Conservation (phyloP, 176 grass and related monocot species). For the Juncus effusus region DNA sequence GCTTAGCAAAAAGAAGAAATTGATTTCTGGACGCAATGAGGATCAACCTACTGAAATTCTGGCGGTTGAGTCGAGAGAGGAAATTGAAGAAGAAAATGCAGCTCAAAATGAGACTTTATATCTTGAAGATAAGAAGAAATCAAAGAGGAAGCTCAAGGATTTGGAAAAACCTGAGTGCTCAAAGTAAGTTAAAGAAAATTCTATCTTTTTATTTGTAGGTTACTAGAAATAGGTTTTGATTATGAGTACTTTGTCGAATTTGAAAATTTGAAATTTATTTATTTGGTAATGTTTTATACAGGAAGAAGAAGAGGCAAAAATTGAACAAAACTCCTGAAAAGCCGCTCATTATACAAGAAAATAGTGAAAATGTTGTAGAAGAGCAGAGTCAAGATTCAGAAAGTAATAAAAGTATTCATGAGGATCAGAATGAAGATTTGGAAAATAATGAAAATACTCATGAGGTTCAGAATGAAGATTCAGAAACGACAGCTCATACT, state of each 20-base stretch:
- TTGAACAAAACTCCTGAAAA: slow-evolving; percentile 7
- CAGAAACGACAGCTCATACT: too few relatives aligned
- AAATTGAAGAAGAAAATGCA: slow-evolving; percentile 27
- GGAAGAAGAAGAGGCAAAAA: slow-evolving; percentile 34
- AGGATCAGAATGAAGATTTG: slow-evolving; percentile 8
- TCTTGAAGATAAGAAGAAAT: slow-evolving; percentile 21
- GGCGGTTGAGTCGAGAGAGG: slow-evolving; percentile 35
- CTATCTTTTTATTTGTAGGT: neutral
- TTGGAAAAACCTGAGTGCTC: slow-evolving; percentile 42
- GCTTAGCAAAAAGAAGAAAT: slow-evolving; percentile 30
- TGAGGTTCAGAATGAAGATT: neutral
- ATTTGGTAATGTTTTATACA: neutral
- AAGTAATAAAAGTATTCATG: slow-evolving; percentile 8
- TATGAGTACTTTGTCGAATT: neutral
- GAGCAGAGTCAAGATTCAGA: slow-evolving; percentile 5
- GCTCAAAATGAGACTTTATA: slow-evolving; percentile 29
- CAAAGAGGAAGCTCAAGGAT: slow-evolving; percentile 54
- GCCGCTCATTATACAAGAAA: slow-evolving; percentile 2
- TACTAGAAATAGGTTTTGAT: neutral
- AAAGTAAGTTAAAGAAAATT: slow-evolving; percentile 47
- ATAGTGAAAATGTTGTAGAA: slow-evolving; percentile 11
- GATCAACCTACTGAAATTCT: slow-evolving; percentile 35
- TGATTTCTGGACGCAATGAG: slow-evolving; percentile 34
- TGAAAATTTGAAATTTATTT: neutral
- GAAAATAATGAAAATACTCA: slow-evolving; percentile 9